Base-by-base conservation (phyloP, 345 rosid genomes). In the Firmiana major region DNA sequence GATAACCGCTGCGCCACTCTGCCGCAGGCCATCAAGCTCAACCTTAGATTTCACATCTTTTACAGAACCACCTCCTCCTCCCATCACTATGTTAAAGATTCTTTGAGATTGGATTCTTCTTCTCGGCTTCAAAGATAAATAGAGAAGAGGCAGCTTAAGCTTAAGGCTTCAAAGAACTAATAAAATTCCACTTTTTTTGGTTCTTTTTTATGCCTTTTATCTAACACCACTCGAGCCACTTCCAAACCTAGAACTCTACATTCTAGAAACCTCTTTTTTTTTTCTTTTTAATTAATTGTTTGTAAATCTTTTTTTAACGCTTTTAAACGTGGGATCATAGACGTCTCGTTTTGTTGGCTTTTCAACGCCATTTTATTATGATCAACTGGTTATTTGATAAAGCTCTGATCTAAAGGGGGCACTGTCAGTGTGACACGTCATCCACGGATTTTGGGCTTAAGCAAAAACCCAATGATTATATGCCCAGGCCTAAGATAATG, bases 31-130 rank as follows among this genome's bases (percentile, higher is more conserved):
- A 78, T 97, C 99, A 21, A 97, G 89, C 83, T 94, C 97, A 69
- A 79, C 83, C 91, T 92, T 97, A 22, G 97, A 90, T 54, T 76
- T 81, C 78, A 94, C 82, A 59, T 94, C 99, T 92, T 88, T 97
- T 83, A 94, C 96, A n/a, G 90, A 81, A 53, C 98, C 99, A 24
- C 89, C 40, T 8, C 73, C 73, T 26, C 58, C 45, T 31, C 60
- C 74, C 75, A 71, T 71, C 51, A 17, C n/a, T 71, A 26, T 26
- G 42, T 2, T 26, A 24, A 34, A n/a, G n/a, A n/a, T 51, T 10
- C 74, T 71, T 31, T 24, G 34, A 31, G 34, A 31, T 31, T 31
- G 34, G 34, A 31, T 31, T 38, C 40, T 51, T 10, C 74, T 71
- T 31, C 43, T 17, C 60, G 19, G 24, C 24, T 34, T 51, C 62